phyloP scores from a whole-genome alignment of 306 rosid genomes.

The Mimosa pudica region DNA sequence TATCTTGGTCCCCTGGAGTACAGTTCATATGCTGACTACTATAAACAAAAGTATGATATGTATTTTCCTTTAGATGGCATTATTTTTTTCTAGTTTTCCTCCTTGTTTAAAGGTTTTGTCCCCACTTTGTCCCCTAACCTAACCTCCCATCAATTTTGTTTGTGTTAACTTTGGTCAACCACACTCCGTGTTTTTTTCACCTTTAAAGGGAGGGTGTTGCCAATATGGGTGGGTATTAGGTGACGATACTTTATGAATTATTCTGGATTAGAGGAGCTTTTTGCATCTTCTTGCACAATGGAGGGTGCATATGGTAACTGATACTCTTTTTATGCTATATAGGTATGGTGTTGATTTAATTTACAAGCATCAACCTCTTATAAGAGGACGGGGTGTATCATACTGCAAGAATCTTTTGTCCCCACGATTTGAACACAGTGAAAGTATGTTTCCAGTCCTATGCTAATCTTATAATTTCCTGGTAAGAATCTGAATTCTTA shows the following conservation, averaged over 20 bases:
- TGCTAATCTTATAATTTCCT: conserved; percentile 11
- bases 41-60: conserved; percentile 85
- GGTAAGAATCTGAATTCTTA: conserved; percentile 19
- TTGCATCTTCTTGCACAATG: conserved; percentile 68
- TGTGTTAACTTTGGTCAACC: conserved; percentile 29
- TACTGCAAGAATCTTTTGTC: conserved; percentile 97
- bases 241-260: conserved; percentile 42
- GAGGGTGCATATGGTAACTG: conserved; percentile 72
- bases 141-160: conserved; percentile 29
- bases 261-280: conserved; percentile 67
- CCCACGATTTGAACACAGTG: conserved; percentile 89
- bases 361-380: conserved; percentile 87
- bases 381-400: conserved; percentile 97
- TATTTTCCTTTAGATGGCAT: conserved; percentile 39
- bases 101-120: conserved; percentile 7
- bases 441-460: conserved; percentile 55
- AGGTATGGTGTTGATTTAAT: conserved; percentile 94
- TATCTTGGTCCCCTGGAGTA: conserved; percentile 99
- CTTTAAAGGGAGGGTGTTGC: conserved; percentile 39
- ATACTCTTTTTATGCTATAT: conserved; percentile 41
- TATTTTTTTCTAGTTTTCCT: conserved; percentile 21
- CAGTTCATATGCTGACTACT: conserved; percentile 97
- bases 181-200: conserved; percentile 47
- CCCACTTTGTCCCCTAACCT: conserved; percentile 4
- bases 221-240: conserved; percentile 39